These are phyloP conservation scores for Amanita exitialis DNA, from an alignment of 768 basidiomycete species.

Conservation along the genomic window DNA sequence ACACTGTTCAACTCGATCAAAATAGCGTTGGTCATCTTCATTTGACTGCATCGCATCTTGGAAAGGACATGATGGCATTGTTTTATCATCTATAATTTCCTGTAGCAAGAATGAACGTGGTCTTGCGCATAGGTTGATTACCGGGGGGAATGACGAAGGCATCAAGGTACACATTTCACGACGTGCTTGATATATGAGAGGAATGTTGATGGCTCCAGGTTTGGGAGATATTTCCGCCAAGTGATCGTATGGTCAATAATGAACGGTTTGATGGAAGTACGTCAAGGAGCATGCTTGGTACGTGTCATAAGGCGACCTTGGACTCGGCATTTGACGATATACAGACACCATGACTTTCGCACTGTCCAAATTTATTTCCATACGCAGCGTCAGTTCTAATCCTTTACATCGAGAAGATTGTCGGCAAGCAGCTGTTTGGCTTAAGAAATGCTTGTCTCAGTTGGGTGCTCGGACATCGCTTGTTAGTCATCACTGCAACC, in stretches of 20 bases:
- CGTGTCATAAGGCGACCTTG: slow-evolving; percentile 16
- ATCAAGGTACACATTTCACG: slow-evolving; percentile 53
- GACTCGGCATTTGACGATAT: not conserved
- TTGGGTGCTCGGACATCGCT: slow-evolving; percentile 78
- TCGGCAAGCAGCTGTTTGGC: slow-evolving; percentile 87
- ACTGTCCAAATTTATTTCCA: slow-evolving; percentile 76
- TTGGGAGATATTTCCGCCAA: slow-evolving; percentile 39
- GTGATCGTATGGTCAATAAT: slow-evolving; percentile 12
- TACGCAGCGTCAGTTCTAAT: slow-evolving; percentile 74
- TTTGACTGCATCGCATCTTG: slow-evolving; percentile 84
- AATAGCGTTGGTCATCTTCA: slow-evolving; percentile 69
- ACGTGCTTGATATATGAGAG: not conserved
- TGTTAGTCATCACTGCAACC: slow-evolving; percentile 27
- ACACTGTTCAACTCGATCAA: not conserved
- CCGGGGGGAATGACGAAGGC: slow-evolving; percentile 78
- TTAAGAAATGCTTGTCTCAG: slow-evolving; percentile 80
- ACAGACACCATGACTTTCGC: slow-evolving; percentile 73
- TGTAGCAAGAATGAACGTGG: slow-evolving; percentile 17
- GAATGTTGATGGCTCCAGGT: slow-evolving; percentile 23
- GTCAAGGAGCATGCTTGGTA: slow-evolving; percentile 13
- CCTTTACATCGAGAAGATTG: slow-evolving; percentile 73
- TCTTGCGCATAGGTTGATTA: slow-evolving; percentile 38
- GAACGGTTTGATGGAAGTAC: slow-evolving; percentile 9
- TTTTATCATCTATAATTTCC: slow-evolving; percentile 68
- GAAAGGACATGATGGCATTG: slow-evolving; percentile 72